These are phyloP conservation scores for Paramecium octaurelia DNA, from an alignment of 73 alveolate species.

Conservation along the genomic window DNA sequence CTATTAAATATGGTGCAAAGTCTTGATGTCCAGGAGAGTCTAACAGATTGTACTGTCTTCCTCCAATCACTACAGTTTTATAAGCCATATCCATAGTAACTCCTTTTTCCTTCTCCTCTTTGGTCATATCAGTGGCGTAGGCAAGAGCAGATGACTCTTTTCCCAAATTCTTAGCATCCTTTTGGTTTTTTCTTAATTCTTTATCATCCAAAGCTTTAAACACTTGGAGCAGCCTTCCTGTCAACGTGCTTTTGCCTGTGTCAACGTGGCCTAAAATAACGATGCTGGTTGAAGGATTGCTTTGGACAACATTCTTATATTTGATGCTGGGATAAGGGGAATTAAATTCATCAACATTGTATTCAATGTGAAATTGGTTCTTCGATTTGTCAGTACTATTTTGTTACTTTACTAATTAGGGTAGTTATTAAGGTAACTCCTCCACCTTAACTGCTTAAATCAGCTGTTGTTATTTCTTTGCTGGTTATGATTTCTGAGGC, in stretches of 20 bases:
- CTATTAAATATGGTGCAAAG: slow-evolving; percentile 97
- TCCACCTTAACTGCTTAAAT: background rate
- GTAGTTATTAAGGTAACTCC: background rate
- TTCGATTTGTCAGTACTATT: background rate
- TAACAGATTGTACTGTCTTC: slow-evolving; percentile 76
- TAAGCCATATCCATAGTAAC: slow-evolving; percentile 96
- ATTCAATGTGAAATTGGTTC: background rate
- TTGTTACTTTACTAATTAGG: background rate
- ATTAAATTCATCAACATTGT: background rate
- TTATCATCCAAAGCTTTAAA: slow-evolving; percentile 30
- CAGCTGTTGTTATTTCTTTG: background rate
- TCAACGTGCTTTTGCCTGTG: slow-evolving; percentile 53
- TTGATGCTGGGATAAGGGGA: slow-evolving; percentile 1
- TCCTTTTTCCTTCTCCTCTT: slow-evolving; percentile 94
- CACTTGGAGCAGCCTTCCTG: slow-evolving; percentile 2
- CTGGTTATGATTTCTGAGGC: background rate
- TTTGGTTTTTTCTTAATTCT: slow-evolving; percentile 17
- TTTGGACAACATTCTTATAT: background rate
- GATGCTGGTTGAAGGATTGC: background rate
- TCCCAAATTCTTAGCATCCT: slow-evolving; percentile 46
- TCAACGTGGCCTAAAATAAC: slow-evolving; percentile 58
- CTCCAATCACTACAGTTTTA: slow-evolving; percentile 73
- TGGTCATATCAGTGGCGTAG: slow-evolving; percentile 10
- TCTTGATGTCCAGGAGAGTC: slow-evolving; percentile 99
- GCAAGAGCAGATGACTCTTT: slow-evolving; percentile 52